Base-by-base conservation (phyloP, 2,329 filamentous ascomycete species). In the Davidsoniella australis region DNA sequence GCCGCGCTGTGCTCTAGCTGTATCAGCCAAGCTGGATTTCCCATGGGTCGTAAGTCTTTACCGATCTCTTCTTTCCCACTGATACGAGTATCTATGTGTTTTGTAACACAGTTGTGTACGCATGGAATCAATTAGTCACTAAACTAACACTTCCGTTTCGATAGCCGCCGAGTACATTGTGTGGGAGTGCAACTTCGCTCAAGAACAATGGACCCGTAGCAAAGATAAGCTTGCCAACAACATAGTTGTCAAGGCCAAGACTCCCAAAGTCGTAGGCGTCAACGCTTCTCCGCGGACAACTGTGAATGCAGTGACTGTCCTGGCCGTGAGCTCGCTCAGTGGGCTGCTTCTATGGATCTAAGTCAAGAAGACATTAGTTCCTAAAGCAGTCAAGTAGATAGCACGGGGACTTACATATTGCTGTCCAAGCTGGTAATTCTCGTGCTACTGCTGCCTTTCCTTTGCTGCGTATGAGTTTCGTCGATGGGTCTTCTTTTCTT, bases 1-100 rank as follows among this genome's bases (percentile, higher is more conserved):
- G 61, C 63, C 5, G 63, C 58, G 1, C 54, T 66, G 7, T 68
- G 65, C 39, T 58, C 64, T 16, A 63, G 64, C 47, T 68, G 65
- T 51, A 63, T 68, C 36, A 48, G 55, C 4, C 55, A 60, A 51
- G 56, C 59, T 16, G 60, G 60, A 0, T 57, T 63, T 50, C 48
- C 54, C 20, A 55, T 59, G 9, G 63, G 59, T 26, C 60, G 64
- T 65, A 54, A 56, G 63, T 57, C 6, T 36, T 20, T 9, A 23
- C 20, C 20, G 5, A 5, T 40, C 39, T 38, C 9, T 7, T 45
- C n/a, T 41, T 26, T 24, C 7, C 14, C 2, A 33, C 4, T 12
- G 9, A 9, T 33, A 33, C 29, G 29, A 29, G 10, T 12, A 20
- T n/a, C 23, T 12, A 17, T 3, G 14, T 4, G 2, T 5, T 8